Evolutionary conservation across 139 green algal species (phyloP).

Genomic region (Chlorella ohadii): DNA sequence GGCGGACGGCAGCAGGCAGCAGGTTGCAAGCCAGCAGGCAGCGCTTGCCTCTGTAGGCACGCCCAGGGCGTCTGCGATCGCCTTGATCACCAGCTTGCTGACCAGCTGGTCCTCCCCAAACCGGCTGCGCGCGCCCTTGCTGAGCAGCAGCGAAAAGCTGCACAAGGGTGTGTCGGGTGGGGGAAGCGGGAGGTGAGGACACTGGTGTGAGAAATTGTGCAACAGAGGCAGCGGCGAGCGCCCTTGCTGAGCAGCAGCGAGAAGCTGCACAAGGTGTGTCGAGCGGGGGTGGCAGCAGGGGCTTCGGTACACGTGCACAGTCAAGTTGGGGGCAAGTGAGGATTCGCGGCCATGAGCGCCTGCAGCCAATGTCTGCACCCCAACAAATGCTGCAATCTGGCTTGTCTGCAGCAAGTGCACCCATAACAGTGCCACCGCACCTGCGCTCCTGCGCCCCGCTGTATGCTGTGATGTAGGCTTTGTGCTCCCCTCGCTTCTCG

Average conservation of each 20-base stretch:
- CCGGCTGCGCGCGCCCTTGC: constrained; percentile 67
- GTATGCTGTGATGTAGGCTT: constrained; percentile 59
- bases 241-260: constrained; percentile 72
- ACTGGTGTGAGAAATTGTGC: too few species aligned
- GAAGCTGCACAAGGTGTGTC: not conserved
- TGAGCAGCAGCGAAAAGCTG: constrained; percentile 54
- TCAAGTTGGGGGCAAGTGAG: too few species aligned
- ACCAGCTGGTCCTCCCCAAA: constrained; percentile 70
- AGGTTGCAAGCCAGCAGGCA: not conserved
- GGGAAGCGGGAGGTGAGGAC: not conserved
- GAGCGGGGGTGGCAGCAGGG: not conserved
- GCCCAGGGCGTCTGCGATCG: constrained; percentile 36
- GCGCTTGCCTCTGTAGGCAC: not conserved
- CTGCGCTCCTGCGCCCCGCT: constrained; percentile 17
- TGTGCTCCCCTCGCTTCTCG: constrained; percentile 75
- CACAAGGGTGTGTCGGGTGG: too few species aligned
- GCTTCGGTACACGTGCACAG: too few species aligned
- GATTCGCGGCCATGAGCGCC: too few species aligned
- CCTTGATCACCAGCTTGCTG: constrained; percentile 60
- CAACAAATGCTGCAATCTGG: too few species aligned
- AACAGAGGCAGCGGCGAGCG: constrained; percentile 43
- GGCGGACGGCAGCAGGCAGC: not conserved
- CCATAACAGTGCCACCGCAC: not conserved
- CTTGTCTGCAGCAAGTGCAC: too few species aligned
- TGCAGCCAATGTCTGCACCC: too few species aligned